These are phyloP conservation scores for Calonectria honghensis DNA, from an alignment of 2,329 filamentous ascomycete genomes.

Conservation along the genomic window DNA sequence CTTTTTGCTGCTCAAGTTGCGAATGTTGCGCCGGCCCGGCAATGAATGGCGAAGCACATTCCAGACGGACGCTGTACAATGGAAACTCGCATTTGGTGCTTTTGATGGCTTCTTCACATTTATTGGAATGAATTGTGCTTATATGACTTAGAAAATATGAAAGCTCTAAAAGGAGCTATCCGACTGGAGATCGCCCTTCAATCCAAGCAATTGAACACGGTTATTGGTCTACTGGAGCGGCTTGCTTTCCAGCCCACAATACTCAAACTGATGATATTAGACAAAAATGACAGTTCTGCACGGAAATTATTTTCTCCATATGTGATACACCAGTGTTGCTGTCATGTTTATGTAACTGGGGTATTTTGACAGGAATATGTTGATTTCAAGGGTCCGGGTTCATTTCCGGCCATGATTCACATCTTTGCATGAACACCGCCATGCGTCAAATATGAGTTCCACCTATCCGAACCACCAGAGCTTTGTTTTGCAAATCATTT, in stretches of 20 bases:
- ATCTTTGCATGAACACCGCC: neutral
- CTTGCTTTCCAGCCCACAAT: neutral
- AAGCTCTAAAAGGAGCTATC: neutral
- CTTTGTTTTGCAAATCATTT: neutral
- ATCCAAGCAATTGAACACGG: neutral
- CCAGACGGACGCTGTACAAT: neutral
- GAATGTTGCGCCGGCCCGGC: neutral
- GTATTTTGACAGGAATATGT: neutral
- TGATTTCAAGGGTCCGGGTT: neutral
- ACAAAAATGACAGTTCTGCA: neutral
- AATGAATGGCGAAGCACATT: neutral
- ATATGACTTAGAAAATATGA: neutral
- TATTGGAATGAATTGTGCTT: neutral
- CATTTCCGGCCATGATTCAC: constrained; percentile 1
- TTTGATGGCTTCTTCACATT: neutral
- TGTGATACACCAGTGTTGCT: neutral
- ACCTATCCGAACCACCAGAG: neutral
- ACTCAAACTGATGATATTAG: neutral
- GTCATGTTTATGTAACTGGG: constrained; percentile 5
- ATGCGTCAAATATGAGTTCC: neutral
- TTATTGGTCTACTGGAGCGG: neutral
- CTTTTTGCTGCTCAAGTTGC: neutral
- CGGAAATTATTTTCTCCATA: neutral
- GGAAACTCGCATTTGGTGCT: neutral
- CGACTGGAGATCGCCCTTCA: neutral